Conservation (phyloP, 305 asterid genomes). For the Fraxinus sp. region DNA sequence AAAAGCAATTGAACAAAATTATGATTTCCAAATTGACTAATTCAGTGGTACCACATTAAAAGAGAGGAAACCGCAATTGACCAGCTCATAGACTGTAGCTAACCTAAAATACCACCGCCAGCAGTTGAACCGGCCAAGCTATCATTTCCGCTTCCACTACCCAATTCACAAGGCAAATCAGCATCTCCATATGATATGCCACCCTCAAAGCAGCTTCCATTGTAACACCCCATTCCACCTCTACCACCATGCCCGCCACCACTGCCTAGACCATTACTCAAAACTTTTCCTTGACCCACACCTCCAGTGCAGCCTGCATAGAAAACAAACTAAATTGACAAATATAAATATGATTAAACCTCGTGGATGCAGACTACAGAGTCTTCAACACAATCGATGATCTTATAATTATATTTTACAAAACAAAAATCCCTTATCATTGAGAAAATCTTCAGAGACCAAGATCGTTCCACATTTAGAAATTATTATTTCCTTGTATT, state of each 20-base stretch:
- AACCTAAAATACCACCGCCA: slow-evolving; percentile 96
- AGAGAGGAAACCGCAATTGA: slow-evolving; percentile 9
- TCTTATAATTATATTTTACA: background rate
- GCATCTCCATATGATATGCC: slow-evolving; percentile 85
- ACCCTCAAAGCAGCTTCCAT: slow-evolving; percentile 70
- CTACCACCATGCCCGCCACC: slow-evolving; percentile 99
- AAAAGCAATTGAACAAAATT: slow-evolving; percentile 5
- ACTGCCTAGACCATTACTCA: slow-evolving; percentile 71
- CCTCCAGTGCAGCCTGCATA: slow-evolving; percentile 92
- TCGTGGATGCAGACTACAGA: slow-evolving; percentile 10
- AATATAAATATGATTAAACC: slow-evolving; percentile 3
- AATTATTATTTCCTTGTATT: background rate
- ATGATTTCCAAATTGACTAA: background rate
- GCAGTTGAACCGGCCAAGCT: slow-evolving; percentile 71
- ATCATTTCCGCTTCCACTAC: slow-evolving; percentile 98
- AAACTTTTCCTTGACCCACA: slow-evolving; percentile 70
- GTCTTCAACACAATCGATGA: background rate
- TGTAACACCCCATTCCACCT: slow-evolving; percentile 86
- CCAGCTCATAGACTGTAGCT: slow-evolving; percentile 29
- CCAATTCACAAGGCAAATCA: slow-evolving; percentile 86
- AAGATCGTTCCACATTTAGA: background rate
- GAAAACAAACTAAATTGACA: slow-evolving; percentile 27
- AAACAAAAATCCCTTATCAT: background rate
- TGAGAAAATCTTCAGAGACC: background rate
- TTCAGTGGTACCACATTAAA: background rate